Evolutionary conservation across 2,329 filamentous ascomycete species (phyloP), one percentile per base, ranked within the genome.

Genomic region (Nothopassalora personata): DNA sequence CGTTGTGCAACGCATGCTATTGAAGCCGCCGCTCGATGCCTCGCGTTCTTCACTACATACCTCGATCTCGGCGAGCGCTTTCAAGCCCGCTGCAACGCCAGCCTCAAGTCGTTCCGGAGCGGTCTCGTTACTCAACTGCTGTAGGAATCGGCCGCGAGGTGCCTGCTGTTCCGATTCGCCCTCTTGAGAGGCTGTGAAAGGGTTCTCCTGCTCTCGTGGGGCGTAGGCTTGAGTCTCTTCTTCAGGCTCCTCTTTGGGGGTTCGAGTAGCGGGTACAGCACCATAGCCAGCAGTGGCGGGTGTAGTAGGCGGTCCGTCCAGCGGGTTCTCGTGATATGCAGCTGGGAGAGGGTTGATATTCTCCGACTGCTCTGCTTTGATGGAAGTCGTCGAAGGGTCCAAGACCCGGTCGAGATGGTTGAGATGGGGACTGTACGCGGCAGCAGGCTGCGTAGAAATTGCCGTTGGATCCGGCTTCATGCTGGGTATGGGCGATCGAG

Each of bases 91-190:
- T 43, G 70, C 59, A 3, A 79, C 75, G 15, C 72, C 74, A 10
- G 71, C 67, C 59, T 79, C 77, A 1, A 79, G 67, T 11, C 74
- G 66, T 30, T 73, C 66, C 0, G 72, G 68, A 1, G 67, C 59
- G 2, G 68, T 60, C 11, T 73, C 67, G 4, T 68, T 65, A 4
- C 74, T 67, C 13, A 79, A 64, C 30, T 67, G 59, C 45, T 71
- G 68, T 18, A 79, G 57, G 18, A 66, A 56, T 53, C 59, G 47
- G 56, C 60, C 59, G 39, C 58, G 19, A 15, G 46, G 11, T 13
- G 33, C 15, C 28, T 62, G 46, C 30, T 62, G 46, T 19, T 64
- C 57, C 19, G 46, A 19, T 19, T 61, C 51, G 4, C 56, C 49
- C 34, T 63, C 46, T 31, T 61, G 60, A 7, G 54, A 57, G 4